Evolutionary conservation across 2,329 filamentous ascomycete genomes (phyloP).

Genomic region (Cladorrhinum sp.): DNA sequence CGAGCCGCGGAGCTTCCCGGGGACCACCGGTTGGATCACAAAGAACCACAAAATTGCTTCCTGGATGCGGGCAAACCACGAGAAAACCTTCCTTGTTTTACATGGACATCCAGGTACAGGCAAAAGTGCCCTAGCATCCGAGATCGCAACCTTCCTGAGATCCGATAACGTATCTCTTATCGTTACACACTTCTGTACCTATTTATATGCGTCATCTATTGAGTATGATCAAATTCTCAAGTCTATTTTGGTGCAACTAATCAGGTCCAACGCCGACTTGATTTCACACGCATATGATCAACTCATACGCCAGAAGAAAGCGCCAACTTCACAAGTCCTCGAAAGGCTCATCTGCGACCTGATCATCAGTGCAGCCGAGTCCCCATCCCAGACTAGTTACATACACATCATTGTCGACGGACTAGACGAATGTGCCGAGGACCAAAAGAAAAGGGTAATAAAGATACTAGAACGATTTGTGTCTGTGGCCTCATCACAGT

Average conservation of each 20-base stretch:
- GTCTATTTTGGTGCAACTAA: conserved; percentile 33
- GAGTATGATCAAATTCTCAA: conserved; percentile 34
- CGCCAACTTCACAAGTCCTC: conserved; percentile 17
- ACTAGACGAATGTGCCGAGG: conserved; percentile 16
- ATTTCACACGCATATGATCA: conserved; percentile 28
- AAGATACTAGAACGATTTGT: conserved; percentile 21
- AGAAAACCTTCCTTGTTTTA: conserved; percentile 31
- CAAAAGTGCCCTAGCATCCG: conserved; percentile 35
- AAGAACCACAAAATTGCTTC: conserved; percentile 28
- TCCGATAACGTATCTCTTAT: conserved; percentile 19
- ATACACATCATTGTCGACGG: conserved; percentile 33
- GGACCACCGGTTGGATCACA: conserved; percentile 36
- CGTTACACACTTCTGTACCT: conserved; percentile 36
- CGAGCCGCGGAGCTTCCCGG: conserved; percentile 29
- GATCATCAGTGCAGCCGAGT: conserved; percentile 14
- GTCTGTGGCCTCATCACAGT: background rate
- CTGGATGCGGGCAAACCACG: conserved; percentile 27
- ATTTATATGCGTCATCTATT: conserved; percentile 31
- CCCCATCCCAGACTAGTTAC: conserved; percentile 13
- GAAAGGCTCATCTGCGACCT: conserved; percentile 26
- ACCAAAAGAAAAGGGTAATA: conserved; percentile 17
- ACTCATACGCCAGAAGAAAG: conserved; percentile 26
- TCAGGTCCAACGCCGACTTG: conserved; percentile 28
- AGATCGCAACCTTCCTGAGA: conserved; percentile 32
- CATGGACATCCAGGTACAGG: conserved; percentile 37